Evolutionary conservation across 202 grass and related monocot species (phyloP), one percentile per base, ranked within the genome.

Genomic region (Digitaria exilis): DNA sequence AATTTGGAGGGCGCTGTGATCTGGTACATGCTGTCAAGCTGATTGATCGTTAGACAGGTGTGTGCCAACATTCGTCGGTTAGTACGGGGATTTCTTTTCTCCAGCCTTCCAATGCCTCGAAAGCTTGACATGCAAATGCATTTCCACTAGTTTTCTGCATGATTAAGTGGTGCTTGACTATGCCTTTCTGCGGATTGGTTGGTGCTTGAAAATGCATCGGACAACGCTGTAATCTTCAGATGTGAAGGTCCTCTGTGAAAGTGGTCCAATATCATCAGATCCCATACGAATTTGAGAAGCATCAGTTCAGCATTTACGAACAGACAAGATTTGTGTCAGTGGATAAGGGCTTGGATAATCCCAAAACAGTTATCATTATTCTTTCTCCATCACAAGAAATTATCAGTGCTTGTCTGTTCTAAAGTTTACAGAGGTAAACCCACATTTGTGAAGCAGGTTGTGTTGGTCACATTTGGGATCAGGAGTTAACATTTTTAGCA

Each of bases 21-120:
- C 57, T 51, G 54, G 56, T 54, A 64, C 66, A 43, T 75, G 81
- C 32, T 83, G 22, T 85, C 83, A 37, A 72, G 12, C 42, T 71
- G 54, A 79, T 75, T 24, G 12, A 55, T 83, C 25, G 19, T 55
- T 52, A 30, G 7, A 10, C 24, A 74, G 28, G 28, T 32, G 28
- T 6, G 46, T 2, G n/a, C n/a, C n/a, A n/a, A n/a, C n/a, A n/a
- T n/a, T n/a, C n/a, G n/a, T n/a, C n/a, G n/a, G n/a, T n/a, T n/a
- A n/a, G n/a, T n/a, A n/a, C n/a, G n/a, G n/a, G n/a, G n/a, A n/a
- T n/a, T n/a, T n/a, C n/a, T n/a, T n/a, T n/a, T n/a, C n/a, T n/a
- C n/a, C n/a, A n/a, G n/a, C n/a, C n/a, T n/a, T n/a, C n/a, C n/a
- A n/a, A n/a, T n/a, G n/a, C n/a, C n/a, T n/a, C n/a, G n/a, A n/a